A percentile compares a stretch with the other conserved stretches of the same genome.
phyloP scores from a whole-genome alignment of 371 early-diverging fungal genomes.

The Choanephora cucurbitarum region DNA sequence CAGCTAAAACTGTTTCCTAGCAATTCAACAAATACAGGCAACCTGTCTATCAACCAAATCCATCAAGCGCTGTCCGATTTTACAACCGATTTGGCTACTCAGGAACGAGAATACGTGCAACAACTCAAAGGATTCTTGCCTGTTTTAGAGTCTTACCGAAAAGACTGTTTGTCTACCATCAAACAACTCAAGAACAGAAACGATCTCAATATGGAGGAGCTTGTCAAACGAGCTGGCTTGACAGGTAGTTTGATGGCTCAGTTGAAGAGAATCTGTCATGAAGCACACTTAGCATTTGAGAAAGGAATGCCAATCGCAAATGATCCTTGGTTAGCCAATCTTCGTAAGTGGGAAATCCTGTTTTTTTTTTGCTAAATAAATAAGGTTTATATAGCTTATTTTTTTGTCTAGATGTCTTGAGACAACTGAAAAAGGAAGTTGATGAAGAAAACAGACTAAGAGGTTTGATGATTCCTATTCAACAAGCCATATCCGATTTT shows the following conservation, averaged over 20 bases:
- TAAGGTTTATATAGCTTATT: too few species aligned
- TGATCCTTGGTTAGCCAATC: slow-evolving; percentile 44
- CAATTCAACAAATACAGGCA: not conserved
- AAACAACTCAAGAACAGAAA: slow-evolving; percentile 25
- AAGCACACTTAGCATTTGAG: slow-evolving; percentile 20
- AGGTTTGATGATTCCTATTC: slow-evolving; percentile 36
- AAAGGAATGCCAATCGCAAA: slow-evolving; percentile 13
- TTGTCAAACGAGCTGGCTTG: slow-evolving; percentile 31
- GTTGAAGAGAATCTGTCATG: slow-evolving; percentile 29
- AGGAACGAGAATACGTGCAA: slow-evolving; percentile 3
- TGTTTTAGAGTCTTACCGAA: slow-evolving; percentile 21
- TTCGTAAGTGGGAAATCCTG: slow-evolving; percentile 25
- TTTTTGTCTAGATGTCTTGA: slow-evolving; percentile 31
- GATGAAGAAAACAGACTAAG: slow-evolving; percentile 44
- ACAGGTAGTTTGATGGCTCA: slow-evolving; percentile 32
- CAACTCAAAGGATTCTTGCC: slow-evolving; percentile 23
- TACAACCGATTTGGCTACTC: slow-evolving; percentile 13
- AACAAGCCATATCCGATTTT: slow-evolving; percentile 27
- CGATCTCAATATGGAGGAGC: slow-evolving; percentile 30
- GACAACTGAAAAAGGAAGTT: slow-evolving; percentile 40
- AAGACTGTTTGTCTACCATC: slow-evolving; percentile 31
- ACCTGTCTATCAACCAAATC: not conserved
- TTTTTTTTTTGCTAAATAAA: not conserved
- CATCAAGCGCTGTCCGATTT: slow-evolving; percentile 9
- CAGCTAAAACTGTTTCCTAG: too few species aligned